Evolutionary conservation across 129 eudicot genomes (phyloP).

Genomic region (Flaveria sonorensis): DNA sequence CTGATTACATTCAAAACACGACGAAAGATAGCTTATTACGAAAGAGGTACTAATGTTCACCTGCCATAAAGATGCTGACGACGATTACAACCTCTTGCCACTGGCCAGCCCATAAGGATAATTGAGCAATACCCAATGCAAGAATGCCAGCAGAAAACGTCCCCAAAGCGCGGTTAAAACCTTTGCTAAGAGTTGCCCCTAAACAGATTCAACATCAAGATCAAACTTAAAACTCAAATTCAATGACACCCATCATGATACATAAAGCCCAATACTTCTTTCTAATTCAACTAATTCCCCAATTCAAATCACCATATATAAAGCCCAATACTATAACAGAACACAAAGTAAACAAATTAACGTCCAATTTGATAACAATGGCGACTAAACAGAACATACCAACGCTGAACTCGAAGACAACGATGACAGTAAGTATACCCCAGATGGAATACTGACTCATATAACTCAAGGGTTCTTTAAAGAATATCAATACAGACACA

Average conservation of each 20-base stretch:
- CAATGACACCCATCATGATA: conserved; percentile 15
- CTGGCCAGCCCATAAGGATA: conserved; percentile 59
- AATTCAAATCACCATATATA: not conserved
- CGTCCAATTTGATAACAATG: too few relatives aligned
- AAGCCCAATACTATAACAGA: too few relatives aligned
- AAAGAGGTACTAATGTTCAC: conserved; percentile 18
- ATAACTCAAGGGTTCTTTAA: conserved; percentile 61
- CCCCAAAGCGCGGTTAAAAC: conserved; percentile 88
- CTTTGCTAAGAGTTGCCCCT: conserved; percentile 96
- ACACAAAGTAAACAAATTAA: not conserved
- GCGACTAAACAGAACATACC: conserved; percentile 40
- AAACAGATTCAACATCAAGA: conserved; percentile 14
- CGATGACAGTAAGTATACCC: conserved; percentile 95
- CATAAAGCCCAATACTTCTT: not conserved
- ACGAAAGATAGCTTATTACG: not conserved
- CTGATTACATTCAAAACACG: not conserved
- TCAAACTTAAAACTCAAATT: not conserved
- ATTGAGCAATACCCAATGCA: conserved; percentile 70
- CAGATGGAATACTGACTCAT: conserved; percentile 73
- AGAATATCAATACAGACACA: conserved; percentile 82
- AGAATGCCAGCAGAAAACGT: conserved; percentile 84
- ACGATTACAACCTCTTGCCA: conserved; percentile 72
- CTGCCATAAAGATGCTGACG: conserved; percentile 82
- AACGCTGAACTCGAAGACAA: conserved; percentile 91
- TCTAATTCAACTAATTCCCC: not conserved